Percentiles rank a stretch among this genome's conserved stretches.
Evolutionary conservation across 768 basidiomycete species (phyloP).

Genomic region (Exidia glandulosa): DNA sequence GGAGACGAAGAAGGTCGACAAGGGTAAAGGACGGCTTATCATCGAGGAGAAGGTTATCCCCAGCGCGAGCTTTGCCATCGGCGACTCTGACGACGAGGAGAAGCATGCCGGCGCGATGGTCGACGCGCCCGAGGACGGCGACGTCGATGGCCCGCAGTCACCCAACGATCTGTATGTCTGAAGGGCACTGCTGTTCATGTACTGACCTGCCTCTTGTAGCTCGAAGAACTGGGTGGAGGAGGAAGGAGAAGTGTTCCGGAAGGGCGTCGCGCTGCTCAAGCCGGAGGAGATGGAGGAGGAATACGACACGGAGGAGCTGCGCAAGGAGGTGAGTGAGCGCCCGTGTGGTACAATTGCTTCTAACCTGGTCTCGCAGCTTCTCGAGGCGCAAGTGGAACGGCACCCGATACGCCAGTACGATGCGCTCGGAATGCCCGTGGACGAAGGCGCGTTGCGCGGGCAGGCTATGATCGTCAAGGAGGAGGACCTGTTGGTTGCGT

Average conservation of each 20-base stretch:
- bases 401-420: conserved; percentile 54
- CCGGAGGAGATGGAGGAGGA: conserved; percentile 85
- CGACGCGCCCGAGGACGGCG: background rate
- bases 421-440: background rate
- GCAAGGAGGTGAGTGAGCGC: conserved; percentile 13
- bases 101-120: conserved; percentile 17
- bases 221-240: conserved; percentile 80
- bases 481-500: too few species aligned
- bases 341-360: background rate
- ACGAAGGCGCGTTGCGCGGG: background rate
- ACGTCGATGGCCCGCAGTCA: too few species aligned
- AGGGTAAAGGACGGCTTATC: conserved; percentile 52
- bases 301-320: conserved; percentile 78
- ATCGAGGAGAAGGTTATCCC: conserved; percentile 1
- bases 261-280: conserved; percentile 68
- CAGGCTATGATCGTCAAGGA: background rate
- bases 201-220: too few species aligned
- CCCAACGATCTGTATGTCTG: too few species aligned
- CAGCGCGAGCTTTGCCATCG: conserved; percentile 6
- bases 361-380: conserved; percentile 35
- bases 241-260: conserved; percentile 93
- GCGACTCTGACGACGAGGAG: conserved; percentile 15
- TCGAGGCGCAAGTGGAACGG: conserved; percentile 79
- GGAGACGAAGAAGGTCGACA: conserved; percentile 60
- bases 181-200: too few species aligned